A percentile compares a stretch with the other conserved stretches of the same genome.
Conservation (phyloP, 2,329 filamentous ascomycete species). For the Botryotinia narcissicola region DNA sequence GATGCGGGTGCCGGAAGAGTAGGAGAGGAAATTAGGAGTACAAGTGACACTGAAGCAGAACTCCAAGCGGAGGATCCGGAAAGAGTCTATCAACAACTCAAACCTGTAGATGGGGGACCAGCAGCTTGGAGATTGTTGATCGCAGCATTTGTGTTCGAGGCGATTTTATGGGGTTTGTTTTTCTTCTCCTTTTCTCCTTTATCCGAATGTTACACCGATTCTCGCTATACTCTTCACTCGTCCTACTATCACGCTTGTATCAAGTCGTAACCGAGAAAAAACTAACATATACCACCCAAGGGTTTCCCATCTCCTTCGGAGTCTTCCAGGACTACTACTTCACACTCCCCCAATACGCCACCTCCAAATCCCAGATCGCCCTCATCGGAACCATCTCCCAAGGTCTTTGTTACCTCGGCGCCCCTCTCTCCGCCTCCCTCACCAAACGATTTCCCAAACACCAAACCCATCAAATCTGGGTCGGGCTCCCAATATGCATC, state of each 20-base stretch:
- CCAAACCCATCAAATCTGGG: background rate
- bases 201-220: background rate
- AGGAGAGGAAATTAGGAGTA: background rate
- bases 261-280: background rate
- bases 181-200: background rate
- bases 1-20: background rate
- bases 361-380: background rate
- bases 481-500: constrained; percentile 40
- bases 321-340: constrained; percentile 16
- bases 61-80: background rate
- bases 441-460: constrained; percentile 8
- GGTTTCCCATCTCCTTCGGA: constrained; percentile 5
- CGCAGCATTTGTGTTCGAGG: background rate
- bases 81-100: background rate
- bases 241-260: background rate
- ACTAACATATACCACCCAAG: background rate
- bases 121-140: background rate
- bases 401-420: constrained; percentile 1
- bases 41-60: background rate
- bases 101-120: background rate
- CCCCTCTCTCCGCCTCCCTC: background rate
- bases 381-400: constrained; percentile 7
- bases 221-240: background rate
- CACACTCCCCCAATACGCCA: background rate
- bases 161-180: background rate